These are phyloP conservation scores for Backusella morwellensis DNA, from an alignment of 192 early-diverging fungal genomes.

Conservation along the genomic window DNA sequence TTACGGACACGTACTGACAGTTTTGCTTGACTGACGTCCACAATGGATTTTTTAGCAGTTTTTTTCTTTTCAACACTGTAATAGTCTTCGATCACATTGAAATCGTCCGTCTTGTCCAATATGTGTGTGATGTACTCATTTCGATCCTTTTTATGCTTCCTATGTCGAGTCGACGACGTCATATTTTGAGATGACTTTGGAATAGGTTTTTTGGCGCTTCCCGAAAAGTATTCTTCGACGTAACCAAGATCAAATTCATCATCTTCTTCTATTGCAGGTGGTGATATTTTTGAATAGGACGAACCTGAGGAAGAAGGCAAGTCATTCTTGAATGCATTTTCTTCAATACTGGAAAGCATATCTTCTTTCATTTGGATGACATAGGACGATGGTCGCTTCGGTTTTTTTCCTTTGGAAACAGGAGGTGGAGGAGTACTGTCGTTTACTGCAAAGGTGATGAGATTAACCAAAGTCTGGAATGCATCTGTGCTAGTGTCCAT, in stretches of 20 bases:
- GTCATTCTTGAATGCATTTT: constrained; percentile 45
- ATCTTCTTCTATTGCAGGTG: constrained; percentile 9
- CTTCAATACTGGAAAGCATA: constrained; percentile 50
- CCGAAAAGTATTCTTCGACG: constrained; percentile 48
- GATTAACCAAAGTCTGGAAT: constrained; percentile 50
- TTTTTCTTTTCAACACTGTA: constrained; percentile 41
- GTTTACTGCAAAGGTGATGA: constrained; percentile 46
- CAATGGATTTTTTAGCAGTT: constrained; percentile 18
- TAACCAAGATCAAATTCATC: constrained; percentile 36
- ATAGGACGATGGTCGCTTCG: background rate
- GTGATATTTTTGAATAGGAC: background rate
- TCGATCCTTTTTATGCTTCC: constrained; percentile 8
- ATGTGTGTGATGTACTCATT: constrained; percentile 43
- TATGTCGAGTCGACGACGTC: constrained; percentile 22
- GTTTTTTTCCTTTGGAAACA: background rate
- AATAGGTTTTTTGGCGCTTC: background rate
- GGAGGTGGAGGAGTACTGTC: constrained; percentile 7
- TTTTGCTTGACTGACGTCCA: constrained; percentile 29
- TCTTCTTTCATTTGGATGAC: constrained; percentile 1
- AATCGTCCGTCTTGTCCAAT: constrained; percentile 12
- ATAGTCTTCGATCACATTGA: constrained; percentile 46
- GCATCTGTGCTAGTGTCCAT: constrained; percentile 67
- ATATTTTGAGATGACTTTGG: background rate
- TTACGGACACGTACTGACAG: constrained; percentile 56
- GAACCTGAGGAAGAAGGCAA: background rate